Evolutionary conservation across 1,284 basidiomycete genomes (phyloP), one percentile per base, ranked within the genome.

Genomic region (Cryptococcus sp.): DNA sequence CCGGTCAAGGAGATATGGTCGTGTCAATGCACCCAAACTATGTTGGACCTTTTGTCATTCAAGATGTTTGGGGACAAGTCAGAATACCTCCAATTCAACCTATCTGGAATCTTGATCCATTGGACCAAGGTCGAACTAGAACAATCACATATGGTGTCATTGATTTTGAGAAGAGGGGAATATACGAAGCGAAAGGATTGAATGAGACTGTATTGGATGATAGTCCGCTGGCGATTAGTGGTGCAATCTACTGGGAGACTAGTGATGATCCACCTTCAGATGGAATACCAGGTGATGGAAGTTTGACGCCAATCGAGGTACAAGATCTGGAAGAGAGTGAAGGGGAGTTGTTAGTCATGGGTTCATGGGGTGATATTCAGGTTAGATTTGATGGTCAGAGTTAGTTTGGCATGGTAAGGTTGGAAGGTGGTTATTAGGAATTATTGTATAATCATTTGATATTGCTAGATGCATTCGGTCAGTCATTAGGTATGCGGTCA

Each of bases 11-110:
- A 37, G 65, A 69, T 46, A 67, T 72, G 48, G 58, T 61, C 43
- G 57, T 75, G 5, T 46, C 62, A 1, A 57, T 76, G 53, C 65
- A 73, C 58, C 73, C 74, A 4, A 71, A 71, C 46, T 77, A 64
- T 50, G 62, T 76, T 43, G 76, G 76, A 2, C 65, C 71, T 4
- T 76, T 74, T 46, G 63, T 70, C 2, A 54, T 72, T 32, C 61
- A 61, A 45, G 69, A 67, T 45, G 41, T 62, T 14, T 74, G 71
- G 71, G 73, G 73, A 13, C 53, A 60, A 31, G 58, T 71, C 31
- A 56, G 65, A 4, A 49, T 74, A 1, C 67, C 70, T 5, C 53
- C 64, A 0, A 59, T 65, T 4, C 11, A 30, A 13, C 41, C 52
- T 2, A 38, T 55, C 23, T 13, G 38, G 3, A 31, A 47, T 13